Evolutionary conservation across 306 rosid genomes (phyloP), one percentile per base, ranked within the genome.

Genomic region (Potentilla sterilis): DNA sequence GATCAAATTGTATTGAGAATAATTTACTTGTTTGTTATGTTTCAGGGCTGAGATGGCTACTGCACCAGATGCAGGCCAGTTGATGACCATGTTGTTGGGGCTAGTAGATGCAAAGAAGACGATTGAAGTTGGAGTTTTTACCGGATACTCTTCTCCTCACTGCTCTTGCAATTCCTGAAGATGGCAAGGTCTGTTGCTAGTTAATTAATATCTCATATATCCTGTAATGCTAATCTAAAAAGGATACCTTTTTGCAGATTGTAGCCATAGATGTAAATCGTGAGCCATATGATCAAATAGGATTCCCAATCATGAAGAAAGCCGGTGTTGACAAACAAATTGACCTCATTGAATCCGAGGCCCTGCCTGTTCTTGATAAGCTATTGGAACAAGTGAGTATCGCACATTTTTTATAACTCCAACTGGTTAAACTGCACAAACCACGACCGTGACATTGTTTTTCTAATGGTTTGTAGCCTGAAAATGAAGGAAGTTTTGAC

Each of bases 61-160:
- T 24, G 59, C 75, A 10, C 90, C 90, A 13, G 90, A 87, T 32
- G 85, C 85, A 13, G 89, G 88, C 76, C 89, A 81, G 19, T 69
- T 90, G 19, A 47, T 87, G 10, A 75, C 81, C 49, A 47, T 89
- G 86, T 65, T 90, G 51, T 76, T 90, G 82, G 81, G 78, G 68
- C 35, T 90, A 10, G 34, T 84, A 43, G 79, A 84, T 78, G 86
- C 92, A 1, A 87, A 75, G 78, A 90, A 82, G 80, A 87, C 91
- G 0, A 85, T 87, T 77, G 88, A 87, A 81, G 74, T 87, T 5
- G 94, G 91, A 66, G 91, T 85, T 7, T 85, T 83, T 71, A 85
- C 91, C 18, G 88, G 93, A 67, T 88, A 90, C 77, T 86, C 90
- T 87, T 81, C 96, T 88, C 75, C 89, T 86, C 75, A 88, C 96